phyloP scores from a whole-genome alignment of 257 asterid species.

The Coffea eugenioides region DNA sequence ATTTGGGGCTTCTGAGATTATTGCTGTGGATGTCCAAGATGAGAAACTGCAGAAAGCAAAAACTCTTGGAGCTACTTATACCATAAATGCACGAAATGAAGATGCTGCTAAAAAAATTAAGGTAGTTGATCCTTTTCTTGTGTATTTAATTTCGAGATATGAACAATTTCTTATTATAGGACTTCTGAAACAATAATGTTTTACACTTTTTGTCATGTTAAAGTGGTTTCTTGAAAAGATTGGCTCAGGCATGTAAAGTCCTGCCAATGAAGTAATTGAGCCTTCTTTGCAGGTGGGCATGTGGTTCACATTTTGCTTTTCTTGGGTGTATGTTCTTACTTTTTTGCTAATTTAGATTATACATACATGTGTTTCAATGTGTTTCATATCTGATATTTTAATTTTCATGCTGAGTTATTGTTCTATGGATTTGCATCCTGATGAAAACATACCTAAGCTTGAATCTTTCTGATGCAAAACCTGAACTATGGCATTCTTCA shows the following conservation, averaged over 20 bases:
- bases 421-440: too few species aligned
- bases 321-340: too few species aligned
- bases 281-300: background rate
- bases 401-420: too few species aligned
- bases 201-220: background rate
- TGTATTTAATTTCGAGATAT: background rate
- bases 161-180: background rate
- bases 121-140: slow-evolving; percentile 34
- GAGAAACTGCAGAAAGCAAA: slow-evolving; percentile 87
- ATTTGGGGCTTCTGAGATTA: slow-evolving; percentile 95
- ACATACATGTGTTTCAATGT: too few species aligned
- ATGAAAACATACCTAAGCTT: too few species aligned
- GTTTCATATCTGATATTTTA: too few species aligned
- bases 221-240: background rate
- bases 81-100: slow-evolving; percentile 69
- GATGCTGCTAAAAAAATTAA: slow-evolving; percentile 71
- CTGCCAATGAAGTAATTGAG: background rate
- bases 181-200: background rate
- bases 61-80: slow-evolving; percentile 81
- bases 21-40: slow-evolving; percentile 94
- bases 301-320: too few species aligned
- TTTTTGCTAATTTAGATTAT: too few species aligned
- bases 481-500: too few species aligned
- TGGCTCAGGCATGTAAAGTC: background rate
- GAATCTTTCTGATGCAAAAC: too few species aligned